Base-by-base conservation (phyloP, 371 early-diverging fungal genomes). In the Mucor mucedo region DNA sequence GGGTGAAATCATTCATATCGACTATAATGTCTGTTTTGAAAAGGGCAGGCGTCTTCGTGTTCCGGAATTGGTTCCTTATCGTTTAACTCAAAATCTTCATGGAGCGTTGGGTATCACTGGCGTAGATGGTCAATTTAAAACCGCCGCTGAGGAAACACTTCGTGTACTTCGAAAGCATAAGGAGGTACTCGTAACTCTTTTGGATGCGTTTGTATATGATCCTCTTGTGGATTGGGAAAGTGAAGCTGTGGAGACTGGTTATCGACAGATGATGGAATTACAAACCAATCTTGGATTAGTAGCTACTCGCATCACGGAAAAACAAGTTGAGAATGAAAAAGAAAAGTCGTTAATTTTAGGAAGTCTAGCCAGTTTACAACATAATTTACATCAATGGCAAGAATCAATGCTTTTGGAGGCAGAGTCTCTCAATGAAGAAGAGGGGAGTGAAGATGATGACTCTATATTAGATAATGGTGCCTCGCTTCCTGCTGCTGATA, bases 1-100 rank as follows among this genome's bases (percentile, higher is more conserved):
- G 0, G 97, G 95, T 1, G 97, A 98, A 52, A 67, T 98, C 5
- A 89, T 99, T 7, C 99, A 99, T 83, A 99, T 99, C 52, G 99
- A 99, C 73, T 91, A 95, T 67, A 98, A 97, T 58, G 95, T 99
- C 30, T 94, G 98, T 39, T 99, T 99, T 82, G 99, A 99, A 58
- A 91, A 94, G 68, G 99, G 97, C 10, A 82, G 82, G 61, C 73
- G 84, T 48, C 82, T 99, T 8, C 88, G 93, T 16, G 88, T 98
- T 4, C 98, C 98, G 11, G 99, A 99, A 78, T 84, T 85, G 32
- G 98, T 99, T 0, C 99, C 99, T 2, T 99, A 97, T 75, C 87
- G 99, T 38, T 76, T 99, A 44, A 98, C 98, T 3, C 91, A 92
- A 65, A 97, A 98, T 62, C 60, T 95, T 57, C 71, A 88, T 11